Evolutionary conservation across 257 asterid species (phyloP), one percentile per base, ranked within the genome.

Genomic region (Leonotis leonurus): DNA sequence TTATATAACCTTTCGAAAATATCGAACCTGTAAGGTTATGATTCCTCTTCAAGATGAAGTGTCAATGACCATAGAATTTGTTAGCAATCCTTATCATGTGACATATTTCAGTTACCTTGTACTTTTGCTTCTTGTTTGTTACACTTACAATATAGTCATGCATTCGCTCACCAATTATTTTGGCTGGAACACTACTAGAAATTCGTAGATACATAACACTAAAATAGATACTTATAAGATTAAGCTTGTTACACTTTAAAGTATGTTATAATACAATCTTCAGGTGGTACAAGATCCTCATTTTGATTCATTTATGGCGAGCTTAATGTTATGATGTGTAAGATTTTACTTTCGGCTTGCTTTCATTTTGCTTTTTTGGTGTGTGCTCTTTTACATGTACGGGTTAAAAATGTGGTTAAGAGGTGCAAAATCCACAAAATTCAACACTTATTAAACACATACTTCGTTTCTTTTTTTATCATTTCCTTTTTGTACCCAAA

Each of bases 271-370:
- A 43, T 29, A 63, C 65, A n/a, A n/a, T 77, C 26, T 64, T 70
- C 65, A 90, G 95, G 85, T 83, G 56, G 86, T 70, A 9, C 80
- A 94, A 39, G 98, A 86, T 61, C 98, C 98, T 79, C 95, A 96
- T 12, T 91, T 91, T 81, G 98, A 88, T 64, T 69, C 95, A 25
- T 75, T 91, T 82, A 84, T 50, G 96, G 94, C 26, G 55, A 56
- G 0, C 80, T 88, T 10, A 81, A 88, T 56, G 90, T 70, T n/a
- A n/a, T 6, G 95, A 91, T 0, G 85, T 95, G 92, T 89, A 74
- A 67, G 57, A 39, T 56, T 55, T 62, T 37, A 4, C 62, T 35
- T 35, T 24, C 75, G 25, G 49, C 62, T 56, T 20, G 52, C 65
- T 33, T 37, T 25, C 18, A 24, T 36, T 39, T 36, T 37, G 25